These are phyloP conservation scores for Huntiella moniliformis DNA, from an alignment of 2,329 filamentous ascomycete genomes.

Conservation along the genomic window DNA sequence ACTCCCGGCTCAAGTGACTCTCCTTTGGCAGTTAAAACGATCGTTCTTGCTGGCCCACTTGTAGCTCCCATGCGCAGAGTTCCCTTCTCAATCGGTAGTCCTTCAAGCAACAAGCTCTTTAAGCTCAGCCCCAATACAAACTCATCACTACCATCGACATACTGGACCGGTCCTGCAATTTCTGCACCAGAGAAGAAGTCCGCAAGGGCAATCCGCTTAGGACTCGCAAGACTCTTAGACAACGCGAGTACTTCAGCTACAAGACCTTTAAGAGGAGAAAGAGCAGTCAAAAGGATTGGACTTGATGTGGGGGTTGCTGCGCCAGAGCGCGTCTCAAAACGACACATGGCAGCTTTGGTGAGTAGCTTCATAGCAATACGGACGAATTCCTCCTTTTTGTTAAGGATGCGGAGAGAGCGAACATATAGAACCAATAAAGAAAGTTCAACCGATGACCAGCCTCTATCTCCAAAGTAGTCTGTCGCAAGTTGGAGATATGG, in stretches of 20 bases:
- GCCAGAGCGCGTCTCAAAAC: constrained; percentile 13
- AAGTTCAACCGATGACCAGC: constrained; percentile 64
- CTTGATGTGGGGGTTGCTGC: background rate
- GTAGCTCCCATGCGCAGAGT: constrained; percentile 6
- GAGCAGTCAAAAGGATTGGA: constrained; percentile 13
- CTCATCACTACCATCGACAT: constrained; percentile 23
- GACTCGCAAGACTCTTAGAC: constrained; percentile 28
- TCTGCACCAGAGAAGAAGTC: constrained; percentile 56
- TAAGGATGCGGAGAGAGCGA: constrained; percentile 58
- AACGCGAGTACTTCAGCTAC: constrained; percentile 29
- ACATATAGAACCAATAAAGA: constrained; percentile 76
- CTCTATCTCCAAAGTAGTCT: constrained; percentile 56
- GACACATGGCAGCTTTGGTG: constrained; percentile 35
- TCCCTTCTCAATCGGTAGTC: constrained; percentile 6
- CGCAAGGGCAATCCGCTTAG: constrained; percentile 48
- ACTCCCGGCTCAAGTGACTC: constrained; percentile 30
- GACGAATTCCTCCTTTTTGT: constrained; percentile 62
- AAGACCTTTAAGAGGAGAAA: constrained; percentile 26
- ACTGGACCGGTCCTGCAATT: constrained; percentile 48
- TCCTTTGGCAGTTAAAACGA: constrained; percentile 13
- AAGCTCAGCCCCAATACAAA: constrained; percentile 14
- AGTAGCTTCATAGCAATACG: constrained; percentile 56
- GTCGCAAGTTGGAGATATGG: constrained; percentile 62
- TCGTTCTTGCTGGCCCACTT: constrained; percentile 4
- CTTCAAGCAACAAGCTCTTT: constrained; percentile 8